These are phyloP conservation scores for Ascosphaera apis DNA, from an alignment of 2,329 filamentous ascomycete species.

Conservation along the genomic window DNA sequence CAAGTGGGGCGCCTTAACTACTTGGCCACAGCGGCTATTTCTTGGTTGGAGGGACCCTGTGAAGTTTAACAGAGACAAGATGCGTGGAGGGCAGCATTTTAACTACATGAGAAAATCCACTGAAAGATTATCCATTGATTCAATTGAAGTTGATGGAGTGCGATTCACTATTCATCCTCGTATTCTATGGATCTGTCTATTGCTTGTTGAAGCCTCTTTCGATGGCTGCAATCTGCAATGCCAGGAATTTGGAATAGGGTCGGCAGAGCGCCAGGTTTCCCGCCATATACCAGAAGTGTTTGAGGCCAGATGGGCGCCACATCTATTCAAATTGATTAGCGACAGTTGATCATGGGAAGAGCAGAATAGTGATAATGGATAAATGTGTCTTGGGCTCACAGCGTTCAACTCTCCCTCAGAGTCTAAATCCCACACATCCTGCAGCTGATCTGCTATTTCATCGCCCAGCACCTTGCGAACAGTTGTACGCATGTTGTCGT, in stretches of 20 bases:
- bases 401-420: constrained; percentile 30
- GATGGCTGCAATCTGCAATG: constrained; percentile 26
- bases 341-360: not conserved
- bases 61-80: too few relatives aligned
- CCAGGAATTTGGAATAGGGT: constrained; percentile 32
- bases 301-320: constrained; percentile 38
- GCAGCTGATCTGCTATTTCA: constrained; percentile 32
- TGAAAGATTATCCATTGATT: too few relatives aligned
- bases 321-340: constrained; percentile 4
- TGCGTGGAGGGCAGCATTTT: too few relatives aligned
- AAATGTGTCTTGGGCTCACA: too few relatives aligned
- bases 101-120: too few relatives aligned
- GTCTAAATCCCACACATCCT: constrained; percentile 38
- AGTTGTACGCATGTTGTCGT: constrained; percentile 44
- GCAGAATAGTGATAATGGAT: not conserved
- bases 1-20: constrained; percentile 1
- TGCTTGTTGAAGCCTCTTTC: constrained; percentile 15
- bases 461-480: constrained; percentile 40
- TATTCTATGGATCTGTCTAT: too few relatives aligned
- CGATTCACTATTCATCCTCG: too few relatives aligned
- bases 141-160: too few relatives aligned
- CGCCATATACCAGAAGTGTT: constrained; percentile 42
- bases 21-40: constrained; percentile 1
- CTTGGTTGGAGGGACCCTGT: not conserved
- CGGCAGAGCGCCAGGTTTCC: constrained; percentile 41